Conservation (phyloP, 2,329 filamentous ascomycete species). For the Geoglossum cookeanum region DNA sequence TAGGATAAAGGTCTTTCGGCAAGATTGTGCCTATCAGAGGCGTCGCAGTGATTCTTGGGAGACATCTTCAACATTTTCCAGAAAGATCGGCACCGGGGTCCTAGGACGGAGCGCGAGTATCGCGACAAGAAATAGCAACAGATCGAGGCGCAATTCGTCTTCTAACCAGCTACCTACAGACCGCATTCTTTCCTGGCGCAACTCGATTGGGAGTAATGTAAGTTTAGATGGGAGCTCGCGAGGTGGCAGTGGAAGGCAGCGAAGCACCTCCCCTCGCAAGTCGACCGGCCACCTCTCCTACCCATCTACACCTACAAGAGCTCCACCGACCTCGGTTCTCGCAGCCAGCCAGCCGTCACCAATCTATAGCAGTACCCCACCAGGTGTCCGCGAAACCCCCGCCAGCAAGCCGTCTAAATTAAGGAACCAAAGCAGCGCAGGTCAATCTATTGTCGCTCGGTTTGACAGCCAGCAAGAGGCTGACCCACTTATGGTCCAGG, state of each 20-base stretch:
- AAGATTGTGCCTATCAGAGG: slow-evolving; percentile 77
- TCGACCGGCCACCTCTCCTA: slow-evolving; percentile 14
- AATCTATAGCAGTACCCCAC: slow-evolving; percentile 10
- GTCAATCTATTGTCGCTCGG: background rate
- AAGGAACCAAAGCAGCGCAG: background rate
- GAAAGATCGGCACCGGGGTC: slow-evolving; percentile 41
- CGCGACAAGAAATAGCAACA: slow-evolving; percentile 32
- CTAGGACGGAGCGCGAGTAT: slow-evolving; percentile 38
- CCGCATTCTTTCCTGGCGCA: slow-evolving; percentile 75
- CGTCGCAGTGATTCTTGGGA: slow-evolving; percentile 63
- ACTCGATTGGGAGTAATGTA: slow-evolving; percentile 37
- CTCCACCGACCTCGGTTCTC: background rate
- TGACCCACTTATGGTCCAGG: slow-evolving; percentile 27
- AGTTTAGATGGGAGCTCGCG: slow-evolving; percentile 24
- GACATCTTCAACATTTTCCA: slow-evolving; percentile 55
- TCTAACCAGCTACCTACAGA: slow-evolving; percentile 39
- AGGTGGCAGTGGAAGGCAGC: slow-evolving; percentile 13
- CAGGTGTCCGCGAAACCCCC: slow-evolving; percentile 14
- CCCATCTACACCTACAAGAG: slow-evolving; percentile 10
- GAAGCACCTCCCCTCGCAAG: slow-evolving; percentile 31
- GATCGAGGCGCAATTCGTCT: slow-evolving; percentile 8
- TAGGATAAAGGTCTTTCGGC: slow-evolving; percentile 81
- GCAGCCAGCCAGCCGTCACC: background rate
- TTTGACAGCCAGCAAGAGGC: slow-evolving; percentile 10
- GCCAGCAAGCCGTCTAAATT: slow-evolving; percentile 6